Conservation (phyloP, 306 rosid genomes). For the Arachis hypogaea region DNA sequence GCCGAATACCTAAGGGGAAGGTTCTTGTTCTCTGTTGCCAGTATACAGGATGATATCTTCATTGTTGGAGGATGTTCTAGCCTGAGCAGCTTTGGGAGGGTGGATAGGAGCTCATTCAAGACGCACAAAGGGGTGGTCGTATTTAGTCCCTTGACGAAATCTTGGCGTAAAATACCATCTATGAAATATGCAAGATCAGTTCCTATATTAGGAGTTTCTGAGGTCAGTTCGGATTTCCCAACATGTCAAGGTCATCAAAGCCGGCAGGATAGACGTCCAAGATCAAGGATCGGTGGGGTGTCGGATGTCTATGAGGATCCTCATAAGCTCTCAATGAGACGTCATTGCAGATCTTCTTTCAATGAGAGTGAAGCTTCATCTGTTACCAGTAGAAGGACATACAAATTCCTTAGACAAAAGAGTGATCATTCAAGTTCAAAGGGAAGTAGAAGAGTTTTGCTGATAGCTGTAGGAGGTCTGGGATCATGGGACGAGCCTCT, state of each 20-base stretch:
- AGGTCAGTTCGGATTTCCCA: conserved; percentile 73
- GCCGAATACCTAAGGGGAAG: conserved; percentile 84
- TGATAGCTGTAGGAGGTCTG: conserved; percentile 87
- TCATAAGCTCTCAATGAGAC: conserved; percentile 87
- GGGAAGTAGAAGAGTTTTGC: conserved; percentile 68
- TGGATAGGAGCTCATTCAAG: conserved; percentile 92
- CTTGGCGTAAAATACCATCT: conserved; percentile 89
- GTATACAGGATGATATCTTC: conserved; percentile 81
- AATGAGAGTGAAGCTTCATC: conserved; percentile 65
- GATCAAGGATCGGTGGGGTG: conserved; percentile 77
- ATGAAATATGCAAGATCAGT: conserved; percentile 88
- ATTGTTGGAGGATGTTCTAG: conserved; percentile 97
- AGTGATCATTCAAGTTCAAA: conserved; percentile 68
- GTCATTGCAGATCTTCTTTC: conserved; percentile 64
- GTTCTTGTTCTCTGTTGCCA: conserved; percentile 88
- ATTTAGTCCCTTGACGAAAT: conserved; percentile 86
- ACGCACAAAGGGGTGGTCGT: conserved; percentile 87
- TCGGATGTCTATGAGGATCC: conserved; percentile 99
- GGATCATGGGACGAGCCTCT: conserved; percentile 98
- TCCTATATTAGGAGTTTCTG: conserved; percentile 84
- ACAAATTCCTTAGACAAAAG: conserved; percentile 69
- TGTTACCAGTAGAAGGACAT: conserved; percentile 63
- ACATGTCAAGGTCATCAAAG: conserved; percentile 62
- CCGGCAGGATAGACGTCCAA: conserved; percentile 83
- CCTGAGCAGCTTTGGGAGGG: conserved; percentile 79